Evolutionary conservation across 169 alveolate genomes (phyloP), one percentile per base, ranked within the genome.

Genomic region (Cystoisospora suis): DNA sequence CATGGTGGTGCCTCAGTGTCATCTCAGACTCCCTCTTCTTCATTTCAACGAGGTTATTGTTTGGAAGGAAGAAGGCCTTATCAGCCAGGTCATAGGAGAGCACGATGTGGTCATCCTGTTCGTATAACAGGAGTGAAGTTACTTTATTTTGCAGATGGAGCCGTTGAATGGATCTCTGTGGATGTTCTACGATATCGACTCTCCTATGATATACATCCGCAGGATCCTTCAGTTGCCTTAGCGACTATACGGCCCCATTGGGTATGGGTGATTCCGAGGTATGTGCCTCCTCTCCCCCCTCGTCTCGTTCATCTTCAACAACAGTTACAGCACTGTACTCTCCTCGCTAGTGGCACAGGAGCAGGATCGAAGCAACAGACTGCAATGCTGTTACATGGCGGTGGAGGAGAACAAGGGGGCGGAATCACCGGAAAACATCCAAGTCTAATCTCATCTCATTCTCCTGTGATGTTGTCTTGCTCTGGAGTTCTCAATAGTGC

Each of bases 221-320:
- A 86, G n/a, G 90, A 86, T 38, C 42, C 90, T 34, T 34, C 83
- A 1, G 83, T 72, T n/a, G 58, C 58, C 7, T 38, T 86, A 49
- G 83, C 59, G 40, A 45, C 34, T 81, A 81, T 86, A 38, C 83
- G 75, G 75, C 69, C 59, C 53, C 90, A 65, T 69, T 86, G 90
- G 90, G 90, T 86, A 12, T 86, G 90, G 90, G 90, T 56, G 45
- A 36, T 86, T 7, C 90, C 90, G 45, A 81, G 90, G 38, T 72
- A 23, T 34, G 90, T 86, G 45, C 59, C 75, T 46, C 90, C 90
- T 46, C 83, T 86, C 29, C 90, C 90, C 20, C 56, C 29, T 36
- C 1, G 69, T 32, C 90, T 59, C 38, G 75, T 45, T 45, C 90
- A 44, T 45, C 90, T 59, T 29, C 90, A 86, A 83, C 80, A 86